These are phyloP conservation scores for Candida manassasensis DNA, from an alignment of 805 yeast species.

Conservation along the genomic window DNA sequence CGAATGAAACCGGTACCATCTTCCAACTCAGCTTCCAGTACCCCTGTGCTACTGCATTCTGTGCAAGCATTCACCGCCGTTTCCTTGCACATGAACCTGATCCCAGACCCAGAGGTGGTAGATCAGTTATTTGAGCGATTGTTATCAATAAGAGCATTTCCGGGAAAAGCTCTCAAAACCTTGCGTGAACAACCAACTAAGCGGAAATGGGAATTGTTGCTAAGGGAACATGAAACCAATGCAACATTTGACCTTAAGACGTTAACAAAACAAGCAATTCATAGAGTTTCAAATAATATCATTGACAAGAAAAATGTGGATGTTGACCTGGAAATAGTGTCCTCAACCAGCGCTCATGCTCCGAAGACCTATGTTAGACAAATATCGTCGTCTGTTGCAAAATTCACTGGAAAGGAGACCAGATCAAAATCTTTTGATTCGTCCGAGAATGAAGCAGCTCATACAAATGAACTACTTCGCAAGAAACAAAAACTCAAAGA, in stretches of 20 bases:
- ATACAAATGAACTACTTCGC: neutral
- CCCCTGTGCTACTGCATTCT: conserved; percentile 11
- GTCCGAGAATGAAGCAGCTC: conserved; percentile 2
- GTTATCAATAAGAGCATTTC: conserved; percentile 33
- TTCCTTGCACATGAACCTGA: conserved; percentile 25
- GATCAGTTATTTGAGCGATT: conserved; percentile 36
- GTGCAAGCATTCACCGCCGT: conserved; percentile 33
- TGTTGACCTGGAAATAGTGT: too few species aligned
- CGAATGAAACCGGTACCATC: conserved; percentile 2
- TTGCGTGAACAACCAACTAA: conserved; percentile 28
- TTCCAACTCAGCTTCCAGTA: conserved; percentile 7
- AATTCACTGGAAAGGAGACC: neutral
- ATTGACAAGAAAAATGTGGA: neutral
- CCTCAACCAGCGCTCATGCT: too few species aligned
- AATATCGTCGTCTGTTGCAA: neutral
- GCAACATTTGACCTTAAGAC: conserved; percentile 30
- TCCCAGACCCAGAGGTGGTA: conserved; percentile 34
- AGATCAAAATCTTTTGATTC: conserved; percentile 4
- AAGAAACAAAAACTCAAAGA: conserved; percentile 26
- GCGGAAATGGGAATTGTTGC: conserved; percentile 41
- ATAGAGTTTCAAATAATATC: too few species aligned
- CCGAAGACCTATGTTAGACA: neutral
- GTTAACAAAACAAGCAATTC: conserved; percentile 12
- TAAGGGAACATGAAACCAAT: conserved; percentile 38
- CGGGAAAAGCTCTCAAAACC: conserved; percentile 29